Evolutionary conservation across 2,329 filamentous ascomycete genomes (phyloP).

Genomic region (Beauveria rudraprayagi): DNA sequence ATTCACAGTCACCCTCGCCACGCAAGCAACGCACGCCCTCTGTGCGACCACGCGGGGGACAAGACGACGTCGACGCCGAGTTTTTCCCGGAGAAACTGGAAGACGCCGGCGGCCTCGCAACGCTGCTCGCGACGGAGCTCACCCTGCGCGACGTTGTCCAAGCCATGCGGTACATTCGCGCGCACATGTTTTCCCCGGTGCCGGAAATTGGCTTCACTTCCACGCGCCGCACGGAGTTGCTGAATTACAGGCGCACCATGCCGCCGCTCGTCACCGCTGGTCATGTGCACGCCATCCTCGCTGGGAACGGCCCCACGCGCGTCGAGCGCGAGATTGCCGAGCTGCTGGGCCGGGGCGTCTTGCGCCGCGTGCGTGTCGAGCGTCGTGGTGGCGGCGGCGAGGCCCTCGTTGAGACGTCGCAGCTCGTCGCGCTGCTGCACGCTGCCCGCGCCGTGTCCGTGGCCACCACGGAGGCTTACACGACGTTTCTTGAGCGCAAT

Average conservation of each 20-base stretch:
- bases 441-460: conserved; percentile 28
- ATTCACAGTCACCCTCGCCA: conserved; percentile 11
- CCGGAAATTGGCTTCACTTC: conserved; percentile 58
- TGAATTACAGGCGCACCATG: conserved; percentile 51
- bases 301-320: conserved; percentile 44
- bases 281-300: conserved; percentile 56
- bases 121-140: conserved; percentile 46
- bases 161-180: conserved; percentile 54
- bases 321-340: conserved; percentile 61
- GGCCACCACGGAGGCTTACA: conserved; percentile 42
- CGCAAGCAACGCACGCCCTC: neutral
- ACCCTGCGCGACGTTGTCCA: conserved; percentile 55
- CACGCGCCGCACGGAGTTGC: conserved; percentile 52
- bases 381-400: conserved; percentile 55
- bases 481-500: conserved; percentile 41
- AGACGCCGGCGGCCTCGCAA: conserved; percentile 52
- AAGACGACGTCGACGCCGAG: conserved; percentile 19
- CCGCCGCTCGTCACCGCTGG: conserved; percentile 58
- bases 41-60: conserved; percentile 20
- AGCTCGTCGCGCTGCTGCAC: conserved; percentile 44
- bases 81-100: conserved; percentile 44
- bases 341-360: conserved; percentile 45
- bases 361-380: conserved; percentile 57
- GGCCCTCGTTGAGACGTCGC: conserved; percentile 49
- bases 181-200: conserved; percentile 55